Evolutionary conservation across 495 filamentous ascomycete genomes (phyloP).

Genomic region (Hypoxylon intermedium): DNA sequence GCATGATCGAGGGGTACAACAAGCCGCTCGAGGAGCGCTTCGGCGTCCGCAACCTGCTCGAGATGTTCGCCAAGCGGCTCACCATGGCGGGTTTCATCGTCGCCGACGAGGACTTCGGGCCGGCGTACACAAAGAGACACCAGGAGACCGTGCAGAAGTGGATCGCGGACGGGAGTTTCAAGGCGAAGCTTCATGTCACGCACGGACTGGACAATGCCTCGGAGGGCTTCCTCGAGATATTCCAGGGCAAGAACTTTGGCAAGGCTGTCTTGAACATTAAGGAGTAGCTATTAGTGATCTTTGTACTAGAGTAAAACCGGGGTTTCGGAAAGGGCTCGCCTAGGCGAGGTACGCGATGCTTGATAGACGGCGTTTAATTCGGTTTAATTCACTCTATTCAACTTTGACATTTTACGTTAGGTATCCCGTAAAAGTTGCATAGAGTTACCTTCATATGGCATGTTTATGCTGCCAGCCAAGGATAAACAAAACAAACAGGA

Average conservation of each 20-base stretch:
- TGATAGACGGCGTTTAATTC: too few species aligned
- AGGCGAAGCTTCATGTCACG: constrained; percentile 71
- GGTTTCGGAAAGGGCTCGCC: too few species aligned
- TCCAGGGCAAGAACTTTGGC: constrained; percentile 87
- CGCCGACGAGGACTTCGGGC: constrained; percentile 64
- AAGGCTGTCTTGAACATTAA: constrained; percentile 86
- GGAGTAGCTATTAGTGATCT: constrained; percentile 12
- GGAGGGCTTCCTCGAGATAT: constrained; percentile 78
- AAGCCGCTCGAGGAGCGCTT: constrained; percentile 62
- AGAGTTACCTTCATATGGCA: too few species aligned
- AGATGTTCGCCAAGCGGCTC: constrained; percentile 54
- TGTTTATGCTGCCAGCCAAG: too few species aligned
- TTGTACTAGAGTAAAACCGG: too few species aligned
- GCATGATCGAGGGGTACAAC: constrained; percentile 80
- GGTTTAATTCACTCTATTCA: too few species aligned
- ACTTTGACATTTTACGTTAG: too few species aligned
- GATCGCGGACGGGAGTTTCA: constrained; percentile 82
- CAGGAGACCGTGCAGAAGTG: constrained; percentile 81
- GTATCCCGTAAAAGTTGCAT: too few species aligned
- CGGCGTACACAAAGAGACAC: constrained; percentile 73
- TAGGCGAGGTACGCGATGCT: too few species aligned
- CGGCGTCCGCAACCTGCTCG: constrained; percentile 69
- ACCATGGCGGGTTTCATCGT: constrained; percentile 79
- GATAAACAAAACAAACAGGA: too few species aligned
- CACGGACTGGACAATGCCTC: constrained; percentile 82